Conservation (phyloP, 305 asterid genomes). For the Fraxinus platypoda region DNA sequence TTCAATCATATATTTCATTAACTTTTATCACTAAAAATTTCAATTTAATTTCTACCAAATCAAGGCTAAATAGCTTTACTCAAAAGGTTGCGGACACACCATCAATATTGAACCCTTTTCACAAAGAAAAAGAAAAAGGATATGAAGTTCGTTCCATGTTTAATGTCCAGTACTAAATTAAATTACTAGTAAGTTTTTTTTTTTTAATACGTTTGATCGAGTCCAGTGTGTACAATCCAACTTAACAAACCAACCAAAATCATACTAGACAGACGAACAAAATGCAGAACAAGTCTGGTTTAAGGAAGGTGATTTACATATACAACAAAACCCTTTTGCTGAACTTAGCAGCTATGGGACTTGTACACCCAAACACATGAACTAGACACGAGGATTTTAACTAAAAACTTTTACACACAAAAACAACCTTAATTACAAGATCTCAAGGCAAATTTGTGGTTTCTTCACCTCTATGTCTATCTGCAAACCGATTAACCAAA, state of each 20-base stretch:
- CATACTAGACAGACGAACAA: neutral
- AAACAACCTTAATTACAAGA: neutral
- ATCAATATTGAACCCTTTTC: neutral
- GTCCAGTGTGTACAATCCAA: neutral
- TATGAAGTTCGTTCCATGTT: neutral
- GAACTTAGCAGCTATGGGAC: neutral
- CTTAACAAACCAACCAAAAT: neutral
- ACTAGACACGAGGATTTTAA: neutral
- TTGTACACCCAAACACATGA: neutral
- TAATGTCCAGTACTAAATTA: no score
- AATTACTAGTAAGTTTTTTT: no score
- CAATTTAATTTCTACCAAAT: no score
- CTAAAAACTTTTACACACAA: neutral
- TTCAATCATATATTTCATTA: no score
- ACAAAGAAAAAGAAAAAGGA: neutral
- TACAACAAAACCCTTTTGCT: neutral
- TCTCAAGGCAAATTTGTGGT: neutral
- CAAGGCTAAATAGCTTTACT: neutral
- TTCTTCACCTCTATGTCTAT: constrained; percentile 10
- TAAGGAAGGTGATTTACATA: neutral
- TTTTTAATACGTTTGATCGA: neutral
- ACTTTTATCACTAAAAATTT: no score
- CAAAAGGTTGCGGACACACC: neutral
- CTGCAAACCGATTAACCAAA: constrained; percentile 52
- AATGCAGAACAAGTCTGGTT: neutral